Conservation (phyloP, 2,329 filamentous ascomycete species). For the Hypoxylon sp. region DNA sequence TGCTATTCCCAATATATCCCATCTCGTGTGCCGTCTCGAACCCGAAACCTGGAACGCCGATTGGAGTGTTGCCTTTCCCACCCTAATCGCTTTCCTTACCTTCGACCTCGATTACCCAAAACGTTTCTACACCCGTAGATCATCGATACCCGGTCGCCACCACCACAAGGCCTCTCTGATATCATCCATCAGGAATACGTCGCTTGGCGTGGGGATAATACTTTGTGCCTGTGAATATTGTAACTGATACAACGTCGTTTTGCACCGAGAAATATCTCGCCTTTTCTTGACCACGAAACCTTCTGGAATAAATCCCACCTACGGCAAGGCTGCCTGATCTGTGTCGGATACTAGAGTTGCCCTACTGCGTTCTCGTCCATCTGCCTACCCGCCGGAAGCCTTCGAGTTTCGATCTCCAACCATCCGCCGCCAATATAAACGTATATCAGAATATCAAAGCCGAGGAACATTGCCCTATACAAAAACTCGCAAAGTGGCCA, state of each 20-base stretch:
- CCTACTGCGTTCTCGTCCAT: conserved; percentile 15
- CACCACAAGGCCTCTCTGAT: conserved; percentile 25
- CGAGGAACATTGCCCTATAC: conserved; percentile 24
- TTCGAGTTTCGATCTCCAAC: conserved; percentile 36
- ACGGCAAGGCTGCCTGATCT: conserved; percentile 22
- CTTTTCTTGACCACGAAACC: conserved; percentile 19
- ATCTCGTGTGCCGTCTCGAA: conserved; percentile 20
- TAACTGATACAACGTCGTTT: conserved; percentile 28
- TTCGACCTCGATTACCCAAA: conserved; percentile 30
- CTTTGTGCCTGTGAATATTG: conserved; percentile 36
- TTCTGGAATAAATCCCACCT: conserved; percentile 7
- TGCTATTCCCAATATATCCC: conserved; percentile 30
- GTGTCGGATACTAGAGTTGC: conserved; percentile 14
- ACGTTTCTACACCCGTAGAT: conserved; percentile 28
- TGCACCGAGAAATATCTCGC: conserved; percentile 31
- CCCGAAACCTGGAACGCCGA: conserved; percentile 30
- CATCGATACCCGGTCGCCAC: conserved; percentile 31
- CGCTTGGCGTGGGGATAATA: conserved; percentile 26
- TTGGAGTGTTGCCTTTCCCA: conserved; percentile 30
- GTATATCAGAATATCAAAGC: conserved; percentile 18
- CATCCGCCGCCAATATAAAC: conserved; percentile 25
- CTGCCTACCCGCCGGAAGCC: conserved; percentile 34
- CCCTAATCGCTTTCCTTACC: conserved; percentile 24
- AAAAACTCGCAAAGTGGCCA: conserved; percentile 46
- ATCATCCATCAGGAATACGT: conserved; percentile 26